These are phyloP conservation scores for Aspergillus cejpii DNA, from an alignment of 2,329 filamentous ascomycete genomes.

Conservation along the genomic window DNA sequence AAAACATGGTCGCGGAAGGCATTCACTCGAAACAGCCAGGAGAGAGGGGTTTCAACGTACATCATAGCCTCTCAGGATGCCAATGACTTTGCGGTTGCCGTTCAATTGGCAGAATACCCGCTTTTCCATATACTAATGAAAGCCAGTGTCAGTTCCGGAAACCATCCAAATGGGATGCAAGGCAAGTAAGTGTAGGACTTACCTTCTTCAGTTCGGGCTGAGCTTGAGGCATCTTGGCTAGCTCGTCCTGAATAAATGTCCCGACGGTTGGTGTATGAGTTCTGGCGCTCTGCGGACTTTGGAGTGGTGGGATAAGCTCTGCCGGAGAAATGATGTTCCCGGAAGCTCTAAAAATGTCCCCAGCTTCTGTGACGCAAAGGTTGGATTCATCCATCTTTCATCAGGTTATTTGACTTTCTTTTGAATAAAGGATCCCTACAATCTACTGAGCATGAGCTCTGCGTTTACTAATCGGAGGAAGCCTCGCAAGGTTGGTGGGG, in stretches of 20 bases:
- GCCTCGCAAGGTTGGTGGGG: slow-evolving; percentile 68
- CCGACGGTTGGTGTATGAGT: slow-evolving; percentile 17
- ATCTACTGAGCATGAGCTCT: slow-evolving; percentile 47
- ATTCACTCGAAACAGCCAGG: too few relatives aligned
- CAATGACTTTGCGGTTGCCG: slow-evolving; percentile 94
- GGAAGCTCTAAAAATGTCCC: slow-evolving; percentile 19
- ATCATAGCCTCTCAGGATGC: slow-evolving; percentile 91
- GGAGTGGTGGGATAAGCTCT: slow-evolving; percentile 23
- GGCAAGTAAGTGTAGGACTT: slow-evolving; percentile 20
- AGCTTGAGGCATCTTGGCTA: slow-evolving; percentile 82
- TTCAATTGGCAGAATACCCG: slow-evolving; percentile 96
- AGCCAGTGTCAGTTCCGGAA: slow-evolving; percentile 15
- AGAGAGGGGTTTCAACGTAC: slow-evolving; percentile 47
- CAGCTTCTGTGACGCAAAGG: slow-evolving; percentile 9
- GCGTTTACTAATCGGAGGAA: slow-evolving; percentile 55
- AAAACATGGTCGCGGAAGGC: neutral
- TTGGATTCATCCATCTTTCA: slow-evolving; percentile 1
- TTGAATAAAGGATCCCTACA: neutral
- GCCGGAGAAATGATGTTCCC: slow-evolving; percentile 34
- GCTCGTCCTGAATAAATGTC: slow-evolving; percentile 17
- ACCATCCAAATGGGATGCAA: neutral
- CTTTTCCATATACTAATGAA: slow-evolving; percentile 90
- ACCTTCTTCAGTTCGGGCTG: slow-evolving; percentile 99
- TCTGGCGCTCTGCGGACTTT: slow-evolving; percentile 24
- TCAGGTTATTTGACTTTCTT: neutral